These are phyloP conservation scores for Lasiosphaeria hispida DNA, from an alignment of 495 filamentous ascomycete species.

Conservation along the genomic window DNA sequence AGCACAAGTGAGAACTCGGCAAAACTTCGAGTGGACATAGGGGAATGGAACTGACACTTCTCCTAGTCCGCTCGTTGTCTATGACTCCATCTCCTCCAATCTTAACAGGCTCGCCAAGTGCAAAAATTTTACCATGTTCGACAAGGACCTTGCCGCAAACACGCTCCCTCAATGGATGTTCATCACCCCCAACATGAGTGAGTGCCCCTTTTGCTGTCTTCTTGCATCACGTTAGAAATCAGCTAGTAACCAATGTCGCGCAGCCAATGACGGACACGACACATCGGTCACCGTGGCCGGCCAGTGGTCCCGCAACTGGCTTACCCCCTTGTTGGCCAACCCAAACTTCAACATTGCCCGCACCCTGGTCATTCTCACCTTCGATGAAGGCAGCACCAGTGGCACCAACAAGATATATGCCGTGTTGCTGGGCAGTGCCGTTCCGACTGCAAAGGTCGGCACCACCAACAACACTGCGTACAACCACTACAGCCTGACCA, in stretches of 20 bases:
- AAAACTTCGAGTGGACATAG: background rate
- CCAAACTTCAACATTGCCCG: conserved; percentile 61
- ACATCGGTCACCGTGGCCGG: conserved; percentile 60
- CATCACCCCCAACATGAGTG: conserved; percentile 70
- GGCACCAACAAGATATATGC: conserved; percentile 57
- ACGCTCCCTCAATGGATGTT: conserved; percentile 71
- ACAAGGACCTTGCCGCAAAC: conserved; percentile 54
- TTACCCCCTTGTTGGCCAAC: conserved; percentile 61
- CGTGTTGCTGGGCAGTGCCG: conserved; percentile 63
- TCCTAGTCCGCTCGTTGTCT: conserved; percentile 52
- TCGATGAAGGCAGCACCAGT: conserved; percentile 62
- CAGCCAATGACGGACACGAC: conserved; percentile 61
- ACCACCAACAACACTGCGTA: conserved; percentile 65
- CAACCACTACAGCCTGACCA: conserved; percentile 67
- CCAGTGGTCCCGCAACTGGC: conserved; percentile 56
- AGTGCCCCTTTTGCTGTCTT: conserved; percentile 16
- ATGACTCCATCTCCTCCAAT: conserved; percentile 56
- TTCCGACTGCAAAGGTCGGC: conserved; percentile 58
- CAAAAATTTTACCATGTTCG: conserved; percentile 67
- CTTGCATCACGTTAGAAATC: background rate
- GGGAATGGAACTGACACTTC: conserved; percentile 20
- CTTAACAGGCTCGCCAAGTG: conserved; percentile 57
- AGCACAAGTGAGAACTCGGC: conserved; percentile 42
- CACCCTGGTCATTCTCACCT: conserved; percentile 68
- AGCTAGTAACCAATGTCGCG: background rate